Evolutionary conservation across 176 grass and related monocot genomes (phyloP).

Genomic region (Chrysopogon serrulatus): DNA sequence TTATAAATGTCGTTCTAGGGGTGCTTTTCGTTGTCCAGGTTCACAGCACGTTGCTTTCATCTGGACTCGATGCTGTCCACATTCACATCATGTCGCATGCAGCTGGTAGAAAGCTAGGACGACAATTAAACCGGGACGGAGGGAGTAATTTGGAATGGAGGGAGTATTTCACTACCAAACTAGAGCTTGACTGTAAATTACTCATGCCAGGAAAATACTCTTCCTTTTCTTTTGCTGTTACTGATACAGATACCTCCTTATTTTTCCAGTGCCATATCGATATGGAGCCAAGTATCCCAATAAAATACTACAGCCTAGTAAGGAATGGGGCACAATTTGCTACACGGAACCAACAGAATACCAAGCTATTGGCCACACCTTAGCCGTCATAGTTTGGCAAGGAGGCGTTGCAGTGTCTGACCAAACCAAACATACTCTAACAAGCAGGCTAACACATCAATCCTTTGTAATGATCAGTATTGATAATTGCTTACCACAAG

Average conservation of each 20-base stretch:
- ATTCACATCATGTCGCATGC: too few relatives aligned
- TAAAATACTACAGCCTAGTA: background rate
- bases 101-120: too few relatives aligned
- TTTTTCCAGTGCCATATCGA: background rate
- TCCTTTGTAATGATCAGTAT: too few relatives aligned
- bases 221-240: too few relatives aligned
- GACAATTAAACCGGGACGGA: too few relatives aligned
- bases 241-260: background rate
- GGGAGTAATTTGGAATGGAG: too few relatives aligned
- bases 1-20: too few relatives aligned
- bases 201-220: background rate
- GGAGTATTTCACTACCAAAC: background rate
- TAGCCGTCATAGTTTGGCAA: background rate
- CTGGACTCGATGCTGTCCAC: too few relatives aligned
- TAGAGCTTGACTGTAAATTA: background rate
- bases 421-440: background rate
- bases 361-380: background rate
- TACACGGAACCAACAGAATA: background rate
- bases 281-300: background rate
- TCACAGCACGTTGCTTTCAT: too few relatives aligned
- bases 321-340: background rate
- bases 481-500: too few relatives aligned
- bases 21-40: too few relatives aligned
- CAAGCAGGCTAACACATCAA: background rate
- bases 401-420: background rate